A percentile compares a stretch with the other conserved stretches of the same genome.
phyloP scores from a whole-genome alignment of 768 basidiomycete genomes.

The Artomyces pyxidatus region DNA sequence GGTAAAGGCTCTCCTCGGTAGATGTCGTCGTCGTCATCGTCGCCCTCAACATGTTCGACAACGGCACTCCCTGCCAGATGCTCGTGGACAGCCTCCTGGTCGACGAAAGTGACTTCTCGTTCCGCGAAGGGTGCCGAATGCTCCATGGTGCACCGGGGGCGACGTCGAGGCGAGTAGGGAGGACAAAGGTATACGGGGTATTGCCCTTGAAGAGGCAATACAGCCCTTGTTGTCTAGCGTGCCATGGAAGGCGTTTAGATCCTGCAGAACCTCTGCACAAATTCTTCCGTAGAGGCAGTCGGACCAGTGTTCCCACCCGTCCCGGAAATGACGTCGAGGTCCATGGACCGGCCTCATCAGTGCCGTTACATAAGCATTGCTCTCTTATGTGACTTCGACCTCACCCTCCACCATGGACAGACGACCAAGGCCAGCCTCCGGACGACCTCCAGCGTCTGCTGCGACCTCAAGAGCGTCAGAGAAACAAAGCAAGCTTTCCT shows the following conservation, averaged over 20 bases:
- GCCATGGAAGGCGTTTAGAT: background rate
- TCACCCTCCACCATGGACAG: too few species aligned
- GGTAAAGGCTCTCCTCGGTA: conserved; percentile 47
- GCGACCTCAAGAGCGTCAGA: background rate
- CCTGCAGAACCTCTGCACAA: background rate
- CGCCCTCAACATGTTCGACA: too few species aligned
- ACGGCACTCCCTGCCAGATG: too few species aligned
- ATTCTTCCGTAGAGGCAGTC: too few species aligned
- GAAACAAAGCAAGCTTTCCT: background rate
- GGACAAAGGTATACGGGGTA: too few species aligned
- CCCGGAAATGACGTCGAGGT: too few species aligned
- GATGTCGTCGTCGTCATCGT: conserved; percentile 40
- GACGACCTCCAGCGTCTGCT: background rate
- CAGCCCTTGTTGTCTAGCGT: background rate
- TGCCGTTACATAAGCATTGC: too few species aligned
- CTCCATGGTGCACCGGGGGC: conserved; percentile 3
- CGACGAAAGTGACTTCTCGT: background rate
- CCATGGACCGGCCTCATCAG: too few species aligned
- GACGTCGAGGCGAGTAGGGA: too few species aligned
- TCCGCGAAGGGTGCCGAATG: conserved; percentile 5
- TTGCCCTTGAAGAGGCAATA: background rate
- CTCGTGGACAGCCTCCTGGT: background rate
- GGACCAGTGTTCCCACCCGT: too few species aligned
- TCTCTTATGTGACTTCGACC: too few species aligned
- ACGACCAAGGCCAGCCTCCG: background rate